These are phyloP conservation scores for Aspergillus fructus DNA, from an alignment of 2,329 filamentous ascomycete species.

Conservation along the genomic window DNA sequence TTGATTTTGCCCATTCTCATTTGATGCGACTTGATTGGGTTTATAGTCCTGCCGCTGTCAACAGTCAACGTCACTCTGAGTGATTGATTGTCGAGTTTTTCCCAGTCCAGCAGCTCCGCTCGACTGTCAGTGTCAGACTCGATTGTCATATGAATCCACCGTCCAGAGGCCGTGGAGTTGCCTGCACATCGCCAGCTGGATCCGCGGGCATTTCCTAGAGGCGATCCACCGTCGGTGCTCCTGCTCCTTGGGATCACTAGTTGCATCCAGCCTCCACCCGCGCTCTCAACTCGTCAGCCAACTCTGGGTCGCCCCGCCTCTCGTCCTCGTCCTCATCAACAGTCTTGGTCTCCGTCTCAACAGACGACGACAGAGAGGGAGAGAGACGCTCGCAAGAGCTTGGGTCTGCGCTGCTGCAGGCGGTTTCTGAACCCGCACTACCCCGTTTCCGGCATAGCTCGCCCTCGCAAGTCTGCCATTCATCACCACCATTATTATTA, in stretches of 20 bases:
- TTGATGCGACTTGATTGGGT: background rate
- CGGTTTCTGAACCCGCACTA: slow-evolving; percentile 15
- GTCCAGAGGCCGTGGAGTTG: background rate
- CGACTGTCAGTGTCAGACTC: background rate
- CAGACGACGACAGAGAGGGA: too few species aligned
- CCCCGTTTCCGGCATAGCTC: slow-evolving; percentile 9
- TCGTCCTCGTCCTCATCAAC: background rate
- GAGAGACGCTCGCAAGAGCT: too few species aligned
- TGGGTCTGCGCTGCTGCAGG: too few species aligned
- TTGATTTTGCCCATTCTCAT: too few species aligned
- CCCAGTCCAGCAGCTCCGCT: background rate
- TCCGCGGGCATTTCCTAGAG: slow-evolving; percentile 20
- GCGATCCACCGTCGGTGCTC: slow-evolving; percentile 21
- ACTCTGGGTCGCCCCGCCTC: slow-evolving; percentile 23
- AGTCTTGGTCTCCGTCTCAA: too few species aligned
- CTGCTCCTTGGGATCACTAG: slow-evolving; percentile 27
- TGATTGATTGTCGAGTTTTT: background rate
- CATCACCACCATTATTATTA: background rate
- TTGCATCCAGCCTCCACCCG: slow-evolving; percentile 21
- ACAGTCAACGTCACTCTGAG: background rate
- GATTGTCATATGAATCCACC: background rate
- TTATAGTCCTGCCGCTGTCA: background rate
- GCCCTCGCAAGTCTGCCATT: slow-evolving; percentile 5
- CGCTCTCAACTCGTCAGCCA: slow-evolving; percentile 12
- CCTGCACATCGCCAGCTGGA: slow-evolving; percentile 10